Evolutionary conservation across 768 basidiomycete species (phyloP).

Genomic region (Thelephora ganbajun): DNA sequence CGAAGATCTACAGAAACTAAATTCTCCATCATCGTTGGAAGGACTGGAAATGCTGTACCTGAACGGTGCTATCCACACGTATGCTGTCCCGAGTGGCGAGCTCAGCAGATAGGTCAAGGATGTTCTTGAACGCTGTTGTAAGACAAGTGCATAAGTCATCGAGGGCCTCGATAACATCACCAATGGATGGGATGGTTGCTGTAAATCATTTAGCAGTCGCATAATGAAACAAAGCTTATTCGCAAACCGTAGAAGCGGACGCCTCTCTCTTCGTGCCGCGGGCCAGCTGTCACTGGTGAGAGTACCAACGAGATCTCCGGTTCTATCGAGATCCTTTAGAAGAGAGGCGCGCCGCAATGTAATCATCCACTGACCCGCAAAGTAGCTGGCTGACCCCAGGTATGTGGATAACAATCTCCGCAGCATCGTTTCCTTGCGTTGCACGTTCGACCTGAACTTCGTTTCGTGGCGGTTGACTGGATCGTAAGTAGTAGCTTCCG

Average conservation of each 20-base stretch:
- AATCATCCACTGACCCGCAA: constrained; percentile 35
- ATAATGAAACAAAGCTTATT: not conserved
- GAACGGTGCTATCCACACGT: constrained; percentile 53
- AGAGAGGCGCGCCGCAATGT: not conserved
- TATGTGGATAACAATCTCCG: constrained; percentile 52
- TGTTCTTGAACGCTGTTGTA: constrained; percentile 44
- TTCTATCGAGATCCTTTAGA: constrained; percentile 23
- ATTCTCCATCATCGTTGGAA: not conserved
- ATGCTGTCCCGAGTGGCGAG: constrained; percentile 60
- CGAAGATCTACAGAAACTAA: constrained; percentile 10
- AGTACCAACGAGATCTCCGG: constrained; percentile 60
- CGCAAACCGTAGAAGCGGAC: constrained; percentile 43
- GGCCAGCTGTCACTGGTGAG: constrained; percentile 47
- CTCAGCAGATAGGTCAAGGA: constrained; percentile 54
- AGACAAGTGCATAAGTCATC: constrained; percentile 51
- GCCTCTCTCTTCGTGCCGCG: constrained; percentile 42
- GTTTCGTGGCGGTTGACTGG: constrained; percentile 38
- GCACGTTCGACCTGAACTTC: constrained; percentile 46
- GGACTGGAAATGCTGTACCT: constrained; percentile 29
- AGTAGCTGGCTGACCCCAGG: constrained; percentile 57
- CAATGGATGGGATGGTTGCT: constrained; percentile 69
- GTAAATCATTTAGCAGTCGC: not conserved
- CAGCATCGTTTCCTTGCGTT: constrained; percentile 40
- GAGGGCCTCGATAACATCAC: constrained; percentile 58
- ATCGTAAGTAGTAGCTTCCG: constrained; percentile 33